phyloP scores from a whole-genome alignment of 2,329 filamentous ascomycete genomes.

The Fusarium begoniae region DNA sequence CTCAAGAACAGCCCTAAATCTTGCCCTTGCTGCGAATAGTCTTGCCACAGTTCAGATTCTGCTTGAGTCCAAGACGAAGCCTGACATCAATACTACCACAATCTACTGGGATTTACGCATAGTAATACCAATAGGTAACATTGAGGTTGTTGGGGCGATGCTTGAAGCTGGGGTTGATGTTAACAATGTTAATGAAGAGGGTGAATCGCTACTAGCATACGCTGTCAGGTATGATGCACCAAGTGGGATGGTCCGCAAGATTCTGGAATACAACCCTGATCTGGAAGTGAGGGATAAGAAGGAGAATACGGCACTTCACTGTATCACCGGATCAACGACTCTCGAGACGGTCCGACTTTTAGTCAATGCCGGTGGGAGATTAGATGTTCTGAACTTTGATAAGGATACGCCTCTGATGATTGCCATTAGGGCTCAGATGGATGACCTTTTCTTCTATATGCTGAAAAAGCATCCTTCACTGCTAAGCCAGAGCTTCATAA shows the following conservation, averaged over 20 bases:
- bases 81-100: background rate
- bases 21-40: fast-evolving
- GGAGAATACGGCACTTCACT: slow-evolving; percentile 2
- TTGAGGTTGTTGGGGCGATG: background rate
- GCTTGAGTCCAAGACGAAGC: background rate
- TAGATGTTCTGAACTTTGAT: background rate
- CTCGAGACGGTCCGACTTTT: background rate
- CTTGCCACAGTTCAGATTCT: background rate
- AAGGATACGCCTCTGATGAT: background rate
- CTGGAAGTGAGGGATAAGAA: background rate
- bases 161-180: slow-evolving; percentile 10
- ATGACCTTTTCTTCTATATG: slow-evolving; percentile 4
- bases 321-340: background rate
- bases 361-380: slow-evolving; percentile 8
- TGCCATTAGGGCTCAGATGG: background rate
- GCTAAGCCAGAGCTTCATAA: background rate
- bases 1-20: background rate
- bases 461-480: background rate
- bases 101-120: background rate
- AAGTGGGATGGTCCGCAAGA: background rate
- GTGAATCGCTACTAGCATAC: background rate
- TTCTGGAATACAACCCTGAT: slow-evolving; percentile 13
- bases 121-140: fast-evolving
- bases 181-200: background rate
- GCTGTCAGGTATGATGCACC: background rate